Evolutionary conservation across 441 rosid species (phyloP).

Genomic region (Theobroma grandiflorum): DNA sequence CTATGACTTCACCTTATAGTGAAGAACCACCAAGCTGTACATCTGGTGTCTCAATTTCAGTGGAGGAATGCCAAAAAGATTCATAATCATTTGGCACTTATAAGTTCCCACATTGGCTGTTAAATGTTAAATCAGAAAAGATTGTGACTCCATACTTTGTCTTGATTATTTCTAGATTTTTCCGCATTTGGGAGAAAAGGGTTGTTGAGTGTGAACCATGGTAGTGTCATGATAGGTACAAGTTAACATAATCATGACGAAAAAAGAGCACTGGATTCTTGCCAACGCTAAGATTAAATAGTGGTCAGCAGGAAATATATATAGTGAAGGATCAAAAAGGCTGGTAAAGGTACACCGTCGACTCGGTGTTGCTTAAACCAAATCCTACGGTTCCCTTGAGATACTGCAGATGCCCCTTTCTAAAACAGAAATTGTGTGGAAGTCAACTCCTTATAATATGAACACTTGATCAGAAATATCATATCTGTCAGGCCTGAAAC

Average conservation of each 20-base stretch:
- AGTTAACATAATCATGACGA: neutral
- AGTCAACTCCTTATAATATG: slow-evolving; percentile 14
- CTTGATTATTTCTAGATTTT: neutral
- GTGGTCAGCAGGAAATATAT: neutral
- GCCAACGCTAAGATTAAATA: neutral
- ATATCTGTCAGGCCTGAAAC: neutral
- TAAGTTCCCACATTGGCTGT: neutral
- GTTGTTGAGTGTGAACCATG: neutral
- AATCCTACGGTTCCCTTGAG: neutral
- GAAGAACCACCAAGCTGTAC: neutral
- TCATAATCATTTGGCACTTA: slow-evolving; percentile 2
- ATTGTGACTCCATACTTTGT: neutral
- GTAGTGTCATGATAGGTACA: slow-evolving; percentile 13
- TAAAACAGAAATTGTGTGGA: neutral
- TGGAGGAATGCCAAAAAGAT: neutral
- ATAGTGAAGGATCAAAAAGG: neutral
- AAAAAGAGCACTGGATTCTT: neutral
- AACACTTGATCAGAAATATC: slow-evolving; percentile 2
- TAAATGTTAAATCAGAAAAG: neutral
- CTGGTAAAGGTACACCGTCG: neutral
- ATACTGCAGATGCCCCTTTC: neutral
- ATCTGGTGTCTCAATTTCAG: neutral
- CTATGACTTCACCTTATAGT: neutral
- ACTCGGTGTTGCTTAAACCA: neutral
- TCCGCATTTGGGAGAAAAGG: neutral